A percentile compares a stretch with the other conserved stretches of the same genome.
These are phyloP conservation scores for Cryptococcus sp. DNA, from an alignment of 1,284 basidiomycete genomes.

Conservation along the genomic window DNA sequence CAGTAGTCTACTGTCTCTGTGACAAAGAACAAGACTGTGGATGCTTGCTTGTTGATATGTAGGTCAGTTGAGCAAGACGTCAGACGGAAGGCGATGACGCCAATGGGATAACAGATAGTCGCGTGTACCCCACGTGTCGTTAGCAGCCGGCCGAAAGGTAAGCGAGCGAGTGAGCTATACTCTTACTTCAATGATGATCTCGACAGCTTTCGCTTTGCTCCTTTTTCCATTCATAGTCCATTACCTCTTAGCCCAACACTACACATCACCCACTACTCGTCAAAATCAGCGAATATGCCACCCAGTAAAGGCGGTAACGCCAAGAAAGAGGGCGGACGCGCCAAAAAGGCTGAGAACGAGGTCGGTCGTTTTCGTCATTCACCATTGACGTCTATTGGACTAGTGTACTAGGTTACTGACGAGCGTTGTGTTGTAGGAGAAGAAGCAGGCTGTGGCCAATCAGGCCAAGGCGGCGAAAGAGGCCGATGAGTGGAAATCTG, in stretches of 20 bases:
- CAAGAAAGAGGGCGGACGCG: constrained; percentile 83
- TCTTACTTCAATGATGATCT: not conserved
- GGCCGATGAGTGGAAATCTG: constrained; percentile 74
- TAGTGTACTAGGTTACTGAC: not conserved
- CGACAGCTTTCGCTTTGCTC: not conserved
- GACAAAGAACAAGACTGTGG: not conserved
- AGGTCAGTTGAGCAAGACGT: not conserved
- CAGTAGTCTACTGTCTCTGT: not conserved
- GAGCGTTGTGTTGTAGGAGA: constrained; percentile 20
- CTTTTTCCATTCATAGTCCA: not conserved
- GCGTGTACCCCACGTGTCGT: constrained; percentile 6
- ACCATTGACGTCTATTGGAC: not conserved
- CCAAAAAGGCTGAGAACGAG: constrained; percentile 93
- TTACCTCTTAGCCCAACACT: not conserved
- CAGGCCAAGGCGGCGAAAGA: constrained; percentile 61
- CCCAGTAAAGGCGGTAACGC: constrained; percentile 72
- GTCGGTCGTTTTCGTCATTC: constrained; percentile 61
- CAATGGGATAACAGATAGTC: constrained; percentile 5
- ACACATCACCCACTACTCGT: not conserved
- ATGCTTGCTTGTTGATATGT: not conserved
- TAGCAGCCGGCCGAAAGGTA: constrained; percentile 6
- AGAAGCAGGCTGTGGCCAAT: constrained; percentile 29
- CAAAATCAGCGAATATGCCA: constrained; percentile 59
- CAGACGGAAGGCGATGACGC: not conserved
- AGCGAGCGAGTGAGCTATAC: not conserved